Conservation (phyloP, 2,329 filamentous ascomycete genomes). For the Colletotrichum lupini region DNA sequence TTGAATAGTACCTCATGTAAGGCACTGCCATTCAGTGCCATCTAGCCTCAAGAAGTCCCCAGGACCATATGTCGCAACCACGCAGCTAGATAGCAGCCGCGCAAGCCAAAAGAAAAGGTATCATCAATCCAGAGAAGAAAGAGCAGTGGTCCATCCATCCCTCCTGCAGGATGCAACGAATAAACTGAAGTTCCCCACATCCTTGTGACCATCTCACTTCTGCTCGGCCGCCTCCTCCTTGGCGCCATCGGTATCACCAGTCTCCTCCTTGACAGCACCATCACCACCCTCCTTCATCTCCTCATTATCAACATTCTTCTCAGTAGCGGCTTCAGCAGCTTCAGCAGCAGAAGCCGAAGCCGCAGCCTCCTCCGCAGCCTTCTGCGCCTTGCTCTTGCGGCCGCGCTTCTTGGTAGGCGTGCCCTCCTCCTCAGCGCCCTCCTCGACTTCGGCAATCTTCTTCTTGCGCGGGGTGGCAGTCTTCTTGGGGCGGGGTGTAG, state of each 20-base stretch:
- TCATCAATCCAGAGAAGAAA: neutral
- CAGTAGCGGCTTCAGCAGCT: neutral
- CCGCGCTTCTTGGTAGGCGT: constrained; percentile 25
- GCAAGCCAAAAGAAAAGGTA: neutral
- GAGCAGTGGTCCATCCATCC: too few relatives aligned
- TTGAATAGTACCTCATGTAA: neutral
- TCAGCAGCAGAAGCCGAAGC: neutral
- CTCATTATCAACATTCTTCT: neutral
- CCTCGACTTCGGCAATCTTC: constrained; percentile 6
- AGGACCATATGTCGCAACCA: too few relatives aligned
- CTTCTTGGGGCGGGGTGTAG: constrained; percentile 18
- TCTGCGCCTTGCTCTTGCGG: constrained; percentile 11
- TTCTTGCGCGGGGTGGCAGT: constrained; percentile 21
- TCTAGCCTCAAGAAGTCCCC: neutral
- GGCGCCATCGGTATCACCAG: neutral
- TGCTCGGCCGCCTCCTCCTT: neutral
- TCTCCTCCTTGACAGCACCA: neutral
- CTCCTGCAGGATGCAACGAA: neutral
- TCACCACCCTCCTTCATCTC: neutral
- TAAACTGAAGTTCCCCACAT: neutral
- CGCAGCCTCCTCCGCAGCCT: neutral
- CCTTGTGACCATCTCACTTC: neutral
- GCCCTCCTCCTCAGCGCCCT: neutral
- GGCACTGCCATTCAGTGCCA: too few relatives aligned
- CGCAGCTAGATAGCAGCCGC: neutral